Evolutionary conservation across 768 basidiomycete genomes (phyloP).

Genomic region (Lactarius pseudohatsudake): DNA sequence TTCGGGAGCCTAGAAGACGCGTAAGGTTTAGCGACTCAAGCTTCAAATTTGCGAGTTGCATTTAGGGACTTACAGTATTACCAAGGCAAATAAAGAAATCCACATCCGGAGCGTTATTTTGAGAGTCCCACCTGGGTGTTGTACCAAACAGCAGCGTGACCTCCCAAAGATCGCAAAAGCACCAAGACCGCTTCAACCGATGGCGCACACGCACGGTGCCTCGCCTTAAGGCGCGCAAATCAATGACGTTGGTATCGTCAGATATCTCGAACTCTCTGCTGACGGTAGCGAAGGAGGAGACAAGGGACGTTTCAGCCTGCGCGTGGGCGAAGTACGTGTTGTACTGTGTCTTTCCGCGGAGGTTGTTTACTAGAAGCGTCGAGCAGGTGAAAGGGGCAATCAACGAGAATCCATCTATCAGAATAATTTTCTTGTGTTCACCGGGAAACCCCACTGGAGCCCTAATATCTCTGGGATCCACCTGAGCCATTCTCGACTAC

Average conservation of each 20-base stretch:
- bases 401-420: constrained; percentile 71
- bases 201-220: too few species aligned
- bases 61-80: too few species aligned
- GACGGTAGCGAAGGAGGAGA: constrained; percentile 72
- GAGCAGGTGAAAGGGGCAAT: constrained; percentile 68
- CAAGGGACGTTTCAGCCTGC: constrained; percentile 67
- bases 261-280: constrained; percentile 63
- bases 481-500: constrained; percentile 73
- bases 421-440: constrained; percentile 92
- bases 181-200: too few species aligned
- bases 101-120: too few species aligned
- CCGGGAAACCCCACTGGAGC: constrained; percentile 98
- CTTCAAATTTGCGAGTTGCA: too few species aligned
- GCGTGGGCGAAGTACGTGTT: constrained; percentile 64
- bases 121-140: too few species aligned
- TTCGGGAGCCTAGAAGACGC: too few species aligned
- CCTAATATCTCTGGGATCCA: constrained; percentile 64
- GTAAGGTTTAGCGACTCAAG: too few species aligned
- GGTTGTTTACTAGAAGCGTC: constrained; percentile 1
- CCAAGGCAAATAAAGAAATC: too few species aligned
- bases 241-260: constrained; percentile 85
- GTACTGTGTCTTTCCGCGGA: not conserved
- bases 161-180: too few species aligned
- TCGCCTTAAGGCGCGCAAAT: constrained; percentile 69
- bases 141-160: too few species aligned